Percentiles rank a stretch among this genome's conserved stretches.
phyloP scores from a whole-genome alignment of 805 yeast genomes.

The Kazachstania bromeliacearum region DNA sequence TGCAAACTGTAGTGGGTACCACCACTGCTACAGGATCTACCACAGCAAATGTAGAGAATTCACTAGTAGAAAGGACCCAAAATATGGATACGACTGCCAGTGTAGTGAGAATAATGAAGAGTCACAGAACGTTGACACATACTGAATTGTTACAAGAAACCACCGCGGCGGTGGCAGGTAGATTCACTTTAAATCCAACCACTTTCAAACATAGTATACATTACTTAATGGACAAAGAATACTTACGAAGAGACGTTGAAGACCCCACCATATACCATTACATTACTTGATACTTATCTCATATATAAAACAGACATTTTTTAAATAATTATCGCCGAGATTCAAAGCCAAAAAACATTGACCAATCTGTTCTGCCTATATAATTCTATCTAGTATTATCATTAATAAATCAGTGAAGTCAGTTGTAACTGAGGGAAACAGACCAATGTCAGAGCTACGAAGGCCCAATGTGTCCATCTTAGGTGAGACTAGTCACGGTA shows the following conservation, averaged over 20 bases:
- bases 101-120: slow-evolving; percentile 79
- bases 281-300: slow-evolving; percentile 5
- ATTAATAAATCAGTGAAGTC: no score
- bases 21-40: slow-evolving; percentile 5
- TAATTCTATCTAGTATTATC: no score
- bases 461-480: no score
- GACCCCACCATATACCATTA: slow-evolving; percentile 30
- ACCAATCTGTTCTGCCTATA: no score
- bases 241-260: slow-evolving; percentile 59
- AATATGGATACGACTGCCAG: slow-evolving; percentile 72
- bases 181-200: slow-evolving; percentile 62
- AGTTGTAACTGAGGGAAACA: no score
- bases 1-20: slow-evolving; percentile 25
- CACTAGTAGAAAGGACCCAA: slow-evolving; percentile 53
- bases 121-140: slow-evolving; percentile 51
- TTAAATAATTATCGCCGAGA: no score
- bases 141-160: slow-evolving; percentile 60
- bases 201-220: slow-evolving; percentile 67
- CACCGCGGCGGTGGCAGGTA: slow-evolving; percentile 44
- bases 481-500: no score
- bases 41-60: slow-evolving; percentile 41
- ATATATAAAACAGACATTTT: no score
- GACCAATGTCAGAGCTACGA: no score
- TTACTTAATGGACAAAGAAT: slow-evolving; percentile 70
- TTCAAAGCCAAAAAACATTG: no score